These are phyloP conservation scores for Ostreobium quekettii DNA, from an alignment of 139 green algal genomes.

Conservation along the genomic window DNA sequence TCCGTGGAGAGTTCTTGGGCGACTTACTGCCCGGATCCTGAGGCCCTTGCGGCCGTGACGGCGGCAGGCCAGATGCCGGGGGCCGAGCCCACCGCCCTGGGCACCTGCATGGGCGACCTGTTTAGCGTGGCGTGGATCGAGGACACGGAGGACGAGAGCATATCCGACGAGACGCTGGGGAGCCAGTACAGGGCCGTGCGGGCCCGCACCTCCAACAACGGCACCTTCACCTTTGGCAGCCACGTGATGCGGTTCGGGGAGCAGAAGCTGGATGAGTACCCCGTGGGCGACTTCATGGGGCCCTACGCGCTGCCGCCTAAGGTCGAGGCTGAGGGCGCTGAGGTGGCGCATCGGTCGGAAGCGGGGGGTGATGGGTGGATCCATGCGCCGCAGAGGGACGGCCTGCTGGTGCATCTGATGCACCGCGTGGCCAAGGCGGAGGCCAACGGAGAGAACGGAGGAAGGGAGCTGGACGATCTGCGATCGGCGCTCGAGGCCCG, in stretches of 20 bases:
- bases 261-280: constrained; percentile 56
- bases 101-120: constrained; percentile 91
- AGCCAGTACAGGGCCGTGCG: constrained; percentile 53
- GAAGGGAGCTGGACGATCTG: not conserved
- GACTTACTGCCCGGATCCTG: constrained; percentile 74
- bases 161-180: constrained; percentile 68
- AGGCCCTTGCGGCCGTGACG: not conserved
- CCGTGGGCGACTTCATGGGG: constrained; percentile 59
- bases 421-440: not conserved
- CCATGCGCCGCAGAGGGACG: constrained; percentile 66
- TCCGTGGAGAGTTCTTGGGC: constrained; percentile 79
- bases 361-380: not conserved
- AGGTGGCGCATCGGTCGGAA: constrained; percentile 2
- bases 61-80: constrained; percentile 2
- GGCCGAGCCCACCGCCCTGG: constrained; percentile 42
- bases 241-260: constrained; percentile 75
- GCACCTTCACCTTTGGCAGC: constrained; percentile 55
- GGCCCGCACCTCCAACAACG: constrained; percentile 68
- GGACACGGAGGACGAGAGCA: constrained; percentile 64
- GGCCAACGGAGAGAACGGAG: not conserved
- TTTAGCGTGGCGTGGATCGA: constrained; percentile 93
- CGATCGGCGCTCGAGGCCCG: not conserved
- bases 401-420: constrained; percentile 67
- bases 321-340: not conserved
- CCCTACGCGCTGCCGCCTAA: not conserved